Evolutionary conservation across 192 early-diverging fungal species (phyloP), one percentile per base, ranked within the genome.

Genomic region (Backusella luteola): DNA sequence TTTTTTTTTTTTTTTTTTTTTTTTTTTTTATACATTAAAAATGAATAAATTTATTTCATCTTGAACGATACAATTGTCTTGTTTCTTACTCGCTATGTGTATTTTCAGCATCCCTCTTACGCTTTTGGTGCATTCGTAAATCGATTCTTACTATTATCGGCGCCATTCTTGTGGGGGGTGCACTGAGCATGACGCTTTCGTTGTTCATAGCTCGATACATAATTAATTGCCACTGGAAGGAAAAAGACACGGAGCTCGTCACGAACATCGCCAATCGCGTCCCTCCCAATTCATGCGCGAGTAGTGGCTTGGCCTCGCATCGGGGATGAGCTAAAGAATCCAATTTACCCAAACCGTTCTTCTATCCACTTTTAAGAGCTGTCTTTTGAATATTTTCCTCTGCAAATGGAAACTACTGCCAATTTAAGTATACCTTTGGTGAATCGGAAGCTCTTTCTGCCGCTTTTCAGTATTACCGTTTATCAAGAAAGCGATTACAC

Each of bases 281-380:
- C 32, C 32, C 74, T 74, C 71, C 76, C 80, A 81, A 42, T 73
- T 53, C 80, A 81, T 81, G 7, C 80, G 72, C 6, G 80, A 81
- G 39, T 81, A 81, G 44, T 19, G 80, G 80, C 23, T 71, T 77
- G 41, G 80, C 17, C 53, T 85, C 83, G 19, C 81, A 83, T 96
- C 91, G 14, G 97, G 96, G 56, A 95, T 75, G 26, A 95, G 78
- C 32, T 32, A 32, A 32, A 32, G 32, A 32, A 32, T 32, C 32
- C 1, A 32, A 32, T 32, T 32, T 32, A 32, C 32, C 32, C 1
- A 32, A 32, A 32, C 32, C 2, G 1, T 32, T 32, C 0, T 32
- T 32, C 32, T 32, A 32, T 32, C 32, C 32, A 32, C 32, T 32
- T 32, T 32, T 32, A 32, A 32, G 32, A 32, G 32, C 32, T 32